phyloP scores from a whole-genome alignment of 306 rosid genomes.

The Trichosanthes truncata region DNA sequence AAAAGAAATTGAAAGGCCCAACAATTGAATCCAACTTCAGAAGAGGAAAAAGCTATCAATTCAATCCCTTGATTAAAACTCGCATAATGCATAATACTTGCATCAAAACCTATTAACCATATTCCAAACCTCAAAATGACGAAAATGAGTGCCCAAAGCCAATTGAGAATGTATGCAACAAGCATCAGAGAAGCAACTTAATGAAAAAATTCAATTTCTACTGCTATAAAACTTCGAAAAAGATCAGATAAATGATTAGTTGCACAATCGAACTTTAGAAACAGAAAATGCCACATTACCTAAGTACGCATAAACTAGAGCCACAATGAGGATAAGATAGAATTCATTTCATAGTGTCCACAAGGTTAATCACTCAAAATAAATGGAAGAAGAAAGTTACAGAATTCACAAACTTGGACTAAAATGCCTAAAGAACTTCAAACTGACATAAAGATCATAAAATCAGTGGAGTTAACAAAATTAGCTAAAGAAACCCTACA shows the following conservation, averaged over 20 bases:
- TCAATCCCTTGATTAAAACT: neutral
- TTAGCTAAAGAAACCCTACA: constrained; percentile 2
- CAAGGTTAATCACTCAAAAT: neutral
- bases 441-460: neutral
- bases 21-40: neutral
- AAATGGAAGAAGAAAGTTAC: too few relatives aligned
- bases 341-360: neutral
- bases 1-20: neutral
- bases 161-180: neutral
- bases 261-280: neutral
- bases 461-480: neutral
- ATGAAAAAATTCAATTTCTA: neutral
- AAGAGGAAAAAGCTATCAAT: neutral
- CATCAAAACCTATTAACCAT: neutral
- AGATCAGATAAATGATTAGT: neutral
- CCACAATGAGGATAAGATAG: neutral
- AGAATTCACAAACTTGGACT: neutral
- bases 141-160: neutral
- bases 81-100: neutral
- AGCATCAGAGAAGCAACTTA: neutral
- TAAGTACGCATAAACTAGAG: neutral
- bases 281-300: neutral
- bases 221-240: neutral
- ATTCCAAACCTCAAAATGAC: neutral
- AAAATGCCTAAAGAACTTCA: neutral